Evolutionary conservation across 306 rosid genomes (phyloP), one percentile per base, ranked within the genome.

Genomic region (Canavalia gladiata): DNA sequence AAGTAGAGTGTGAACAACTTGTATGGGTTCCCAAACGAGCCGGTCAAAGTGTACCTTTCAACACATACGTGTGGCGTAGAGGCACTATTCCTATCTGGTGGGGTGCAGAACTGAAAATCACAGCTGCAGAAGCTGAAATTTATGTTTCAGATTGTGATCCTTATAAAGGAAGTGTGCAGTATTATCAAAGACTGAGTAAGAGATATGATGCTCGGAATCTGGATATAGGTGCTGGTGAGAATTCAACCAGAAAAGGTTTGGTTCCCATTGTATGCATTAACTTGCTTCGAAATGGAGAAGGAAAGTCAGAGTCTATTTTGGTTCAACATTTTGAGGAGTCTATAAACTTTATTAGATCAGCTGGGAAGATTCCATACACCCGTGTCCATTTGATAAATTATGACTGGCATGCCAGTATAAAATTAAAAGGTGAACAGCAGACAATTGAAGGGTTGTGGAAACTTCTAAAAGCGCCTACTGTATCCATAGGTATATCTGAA

Each of bases 41-140:
- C 70, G 98, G 97, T 79, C 98, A 93, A 82, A 93, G 92, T 82
- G 91, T 89, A 89, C 99, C 99, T 45, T 96, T 96, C 85, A 96
- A 89, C 83, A 88, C 91, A 9, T 90, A 96, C 13, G 73, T 90
- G 10, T 96, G 99, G 99, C 91, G 99, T 86, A 89, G 99, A 59
- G 99, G 99, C 54, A 96, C 98, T 41, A 96, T 96, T 87, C 99
- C 99, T 76, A 96, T 96, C 72, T 96, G 99, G 99, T 96, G 99
- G 99, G 99, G 99, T 62, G 99, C 99, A 87, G 98, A 96, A 83
- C 86, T 96, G 76, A 96, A 96, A 87, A 88, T 96, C 39, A 92
- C 99, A 74, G 94, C 98, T 77, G 96, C 99, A 50, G 99, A 95
- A 87, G 99, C 99, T 79, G 99, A 91, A 87, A 95, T 95, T 80